These are phyloP conservation scores for Chamaenerion angustifolium DNA, from an alignment of 345 rosid genomes.

Conservation along the genomic window DNA sequence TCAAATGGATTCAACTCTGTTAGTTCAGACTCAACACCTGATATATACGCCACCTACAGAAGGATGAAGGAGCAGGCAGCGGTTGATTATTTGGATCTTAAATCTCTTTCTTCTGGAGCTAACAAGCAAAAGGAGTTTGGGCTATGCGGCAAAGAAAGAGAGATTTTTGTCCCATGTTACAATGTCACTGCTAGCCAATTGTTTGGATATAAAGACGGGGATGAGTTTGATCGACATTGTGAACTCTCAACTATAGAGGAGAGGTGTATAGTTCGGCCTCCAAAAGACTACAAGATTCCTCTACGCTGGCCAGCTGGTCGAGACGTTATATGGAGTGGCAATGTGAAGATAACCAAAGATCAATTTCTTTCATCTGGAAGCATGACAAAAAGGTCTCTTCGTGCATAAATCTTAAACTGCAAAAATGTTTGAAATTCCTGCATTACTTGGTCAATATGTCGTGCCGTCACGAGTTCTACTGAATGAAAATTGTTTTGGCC, in stretches of 20 bases:
- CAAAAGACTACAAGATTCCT: slow-evolving; percentile 89
- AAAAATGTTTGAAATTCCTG: too few relatives aligned
- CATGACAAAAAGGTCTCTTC: slow-evolving; percentile 70
- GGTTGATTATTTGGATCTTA: slow-evolving; percentile 69
- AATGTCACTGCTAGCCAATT: slow-evolving; percentile 62
- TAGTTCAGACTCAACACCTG: slow-evolving; percentile 25
- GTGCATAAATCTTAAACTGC: not conserved
- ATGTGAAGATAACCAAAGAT: slow-evolving; percentile 85
- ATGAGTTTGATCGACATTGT: slow-evolving; percentile 86
- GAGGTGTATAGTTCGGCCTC: slow-evolving; percentile 75
- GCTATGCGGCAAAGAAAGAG: slow-evolving; percentile 83
- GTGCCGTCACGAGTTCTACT: too few relatives aligned
- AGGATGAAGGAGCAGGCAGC: slow-evolving; percentile 87
- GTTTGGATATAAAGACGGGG: slow-evolving; percentile 68
- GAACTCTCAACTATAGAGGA: slow-evolving; percentile 37
- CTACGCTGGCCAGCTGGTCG: slow-evolving; percentile 88
- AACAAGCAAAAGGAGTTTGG: slow-evolving; percentile 39
- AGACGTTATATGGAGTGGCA: slow-evolving; percentile 95
- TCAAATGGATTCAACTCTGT: slow-evolving; percentile 34
- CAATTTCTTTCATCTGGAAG: slow-evolving; percentile 98
- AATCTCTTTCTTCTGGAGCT: slow-evolving; percentile 47
- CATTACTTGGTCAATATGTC: too few relatives aligned
- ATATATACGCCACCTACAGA: slow-evolving; percentile 57
- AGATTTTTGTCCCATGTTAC: slow-evolving; percentile 83
- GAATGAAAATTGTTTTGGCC: too few relatives aligned